Base-by-base conservation (phyloP, 108 stramenopile genomes). In the Schizochytrium sp. region DNA sequence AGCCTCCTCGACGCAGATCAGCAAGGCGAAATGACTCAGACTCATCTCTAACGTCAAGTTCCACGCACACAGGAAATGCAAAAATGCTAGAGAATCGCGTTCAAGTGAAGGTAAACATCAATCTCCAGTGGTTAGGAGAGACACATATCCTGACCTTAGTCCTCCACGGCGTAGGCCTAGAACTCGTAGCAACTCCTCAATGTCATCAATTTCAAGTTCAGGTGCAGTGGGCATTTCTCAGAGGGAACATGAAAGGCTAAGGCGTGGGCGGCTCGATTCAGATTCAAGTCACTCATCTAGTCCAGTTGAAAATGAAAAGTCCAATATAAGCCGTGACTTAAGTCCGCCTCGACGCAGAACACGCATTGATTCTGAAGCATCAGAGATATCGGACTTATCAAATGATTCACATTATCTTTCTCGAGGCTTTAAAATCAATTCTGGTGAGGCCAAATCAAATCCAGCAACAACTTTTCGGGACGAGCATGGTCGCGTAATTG, bases 1-100 rank as follows among this genome's bases (percentile, higher is more conserved):
- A 69, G 64, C 28, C 64, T 69, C 64, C 64, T 7, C 64, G 64
- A 38, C 64, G 64, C 44, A 38, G 64, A 7, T 60, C 59, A 60
- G 19, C 19, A 1, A n/a, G 19, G 17, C 64, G 64, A 38, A 8
- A 38, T 44, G 12, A 44, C 7, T 15, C 15, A 69, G 64, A 69
- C 15, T 12, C 64, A 7, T 7, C 64, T 28, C 44, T 44, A 38
- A 44, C 12, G 19, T 69, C 64, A 38, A 44, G 42, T 2, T 15
- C 64, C 8, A 7, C 64, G 28, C 28, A 28, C 28, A 28, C 28
- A 28, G 28, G 28, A 28, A 28, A 28, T 28, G 28, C 28, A 28
- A 28, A 28, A 28, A 28, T 28, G 28, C 28, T 28, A 28, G 28
- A 28, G 28, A 28, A 28, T 28, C 28, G 0, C 0, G 28, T 28